Percentiles rank a stretch among this genome's conserved stretches.
Conservation (phyloP, 139 green algal species). For the Micromonas pusilla region DNA sequence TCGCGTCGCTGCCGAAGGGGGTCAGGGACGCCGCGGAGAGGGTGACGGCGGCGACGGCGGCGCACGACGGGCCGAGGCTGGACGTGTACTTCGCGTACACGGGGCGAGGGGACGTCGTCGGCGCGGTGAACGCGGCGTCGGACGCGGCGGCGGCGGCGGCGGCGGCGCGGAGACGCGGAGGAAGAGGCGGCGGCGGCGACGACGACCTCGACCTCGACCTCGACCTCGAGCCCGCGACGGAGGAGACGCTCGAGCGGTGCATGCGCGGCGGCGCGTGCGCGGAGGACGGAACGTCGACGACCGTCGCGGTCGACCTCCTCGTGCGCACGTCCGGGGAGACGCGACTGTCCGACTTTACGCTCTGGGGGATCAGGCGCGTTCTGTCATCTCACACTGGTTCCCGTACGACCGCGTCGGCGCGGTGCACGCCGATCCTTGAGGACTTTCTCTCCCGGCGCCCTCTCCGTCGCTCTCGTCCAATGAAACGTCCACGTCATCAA, state of each 20-base stretch:
- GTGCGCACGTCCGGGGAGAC: constrained; percentile 82
- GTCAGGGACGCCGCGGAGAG: constrained; percentile 60
- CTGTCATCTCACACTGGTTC: too few species aligned
- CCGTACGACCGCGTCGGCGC: too few species aligned
- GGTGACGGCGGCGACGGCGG: constrained; percentile 58
- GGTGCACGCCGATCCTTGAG: too few species aligned
- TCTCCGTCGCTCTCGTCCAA: too few species aligned
- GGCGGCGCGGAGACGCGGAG: constrained; percentile 39
- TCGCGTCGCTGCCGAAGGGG: constrained; percentile 51
- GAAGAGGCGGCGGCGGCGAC: neutral
- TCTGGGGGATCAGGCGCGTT: constrained; percentile 60
- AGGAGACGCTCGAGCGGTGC: constrained; percentile 29
- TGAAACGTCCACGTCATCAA: too few species aligned
- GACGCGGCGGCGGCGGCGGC: constrained; percentile 19
- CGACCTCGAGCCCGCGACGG: neutral
- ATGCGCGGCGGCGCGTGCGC: constrained; percentile 32
- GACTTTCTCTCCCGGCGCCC: too few species aligned
- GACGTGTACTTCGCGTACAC: constrained; percentile 94
- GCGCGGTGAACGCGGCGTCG: constrained; percentile 38
- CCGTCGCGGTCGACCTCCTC: constrained; percentile 64
- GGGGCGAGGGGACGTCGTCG: constrained; percentile 56
- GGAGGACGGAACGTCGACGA: neutral
- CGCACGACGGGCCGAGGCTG: constrained; percentile 42
- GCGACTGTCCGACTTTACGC: constrained; percentile 82
- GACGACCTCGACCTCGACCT: neutral